Evolutionary conservation across 352 stramenopile species (phyloP).

Genomic region (Globisporangium acanthophoron): DNA sequence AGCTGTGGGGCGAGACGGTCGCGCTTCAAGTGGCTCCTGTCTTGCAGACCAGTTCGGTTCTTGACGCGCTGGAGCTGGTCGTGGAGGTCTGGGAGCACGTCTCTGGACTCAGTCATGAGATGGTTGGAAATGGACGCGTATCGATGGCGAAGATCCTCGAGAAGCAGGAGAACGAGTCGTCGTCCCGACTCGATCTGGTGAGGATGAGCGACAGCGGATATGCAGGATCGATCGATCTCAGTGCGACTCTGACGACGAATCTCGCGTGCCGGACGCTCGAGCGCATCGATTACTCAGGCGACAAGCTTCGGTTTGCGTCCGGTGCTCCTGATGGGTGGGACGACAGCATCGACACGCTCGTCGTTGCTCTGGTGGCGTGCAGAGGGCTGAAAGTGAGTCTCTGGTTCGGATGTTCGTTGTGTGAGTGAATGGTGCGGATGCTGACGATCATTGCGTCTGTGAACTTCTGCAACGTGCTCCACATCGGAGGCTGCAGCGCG

Average conservation of each 20-base stretch:
- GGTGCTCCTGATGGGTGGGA: background rate
- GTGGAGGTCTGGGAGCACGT: constrained; percentile 6
- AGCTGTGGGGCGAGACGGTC: constrained; percentile 1
- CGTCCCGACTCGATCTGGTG: background rate
- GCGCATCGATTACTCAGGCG: too few species aligned
- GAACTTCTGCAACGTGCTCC: too few species aligned
- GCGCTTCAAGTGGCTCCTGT: background rate
- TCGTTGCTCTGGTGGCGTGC: too few species aligned
- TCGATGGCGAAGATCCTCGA: constrained; percentile 1
- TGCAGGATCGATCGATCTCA: constrained; percentile 6
- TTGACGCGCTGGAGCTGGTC: background rate
- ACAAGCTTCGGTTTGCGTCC: background rate
- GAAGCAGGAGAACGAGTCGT: background rate
- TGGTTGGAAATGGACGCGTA: constrained; percentile 1
- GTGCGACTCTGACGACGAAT: background rate
- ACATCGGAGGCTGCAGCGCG: too few species aligned
- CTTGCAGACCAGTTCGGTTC: background rate
- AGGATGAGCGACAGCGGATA: background rate
- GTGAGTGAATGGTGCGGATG: too few species aligned
- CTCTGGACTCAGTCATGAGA: background rate
- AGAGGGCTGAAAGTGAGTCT: too few species aligned
- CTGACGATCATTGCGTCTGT: too few species aligned
- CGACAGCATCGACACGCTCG: background rate
- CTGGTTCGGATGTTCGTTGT: too few species aligned
- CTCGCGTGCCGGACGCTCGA: background rate